Conservation (phyloP, 768 basidiomycete genomes). For the Russula griseocarnosa region DNA sequence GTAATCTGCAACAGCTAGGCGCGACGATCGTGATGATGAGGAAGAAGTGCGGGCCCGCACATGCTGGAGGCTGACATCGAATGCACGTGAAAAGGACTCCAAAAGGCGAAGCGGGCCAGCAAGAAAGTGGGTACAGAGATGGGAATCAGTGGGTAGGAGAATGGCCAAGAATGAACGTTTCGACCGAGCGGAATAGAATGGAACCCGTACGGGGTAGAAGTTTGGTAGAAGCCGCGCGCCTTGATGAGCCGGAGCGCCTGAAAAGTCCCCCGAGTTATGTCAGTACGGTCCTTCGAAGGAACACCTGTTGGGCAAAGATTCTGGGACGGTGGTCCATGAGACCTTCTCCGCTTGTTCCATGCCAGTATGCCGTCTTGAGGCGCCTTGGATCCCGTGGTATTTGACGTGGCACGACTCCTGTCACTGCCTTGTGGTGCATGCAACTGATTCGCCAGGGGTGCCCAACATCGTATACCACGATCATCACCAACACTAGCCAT, state of each 20-base stretch:
- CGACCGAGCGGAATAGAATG: constrained; percentile 16
- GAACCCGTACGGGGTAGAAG: constrained; percentile 16
- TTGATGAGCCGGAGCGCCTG: constrained; percentile 16
- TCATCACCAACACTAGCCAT: constrained; percentile 5
- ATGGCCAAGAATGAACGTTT: constrained; percentile 12
- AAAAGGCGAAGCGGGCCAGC: constrained; percentile 4
- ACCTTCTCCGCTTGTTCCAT: constrained; percentile 9
- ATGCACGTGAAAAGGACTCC: constrained; percentile 17
- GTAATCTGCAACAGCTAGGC: constrained; percentile 19
- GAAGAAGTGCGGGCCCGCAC: constrained; percentile 18
- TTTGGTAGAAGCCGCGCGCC: constrained; percentile 4
- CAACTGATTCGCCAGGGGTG: constrained; percentile 23
- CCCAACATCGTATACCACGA: constrained; percentile 4
- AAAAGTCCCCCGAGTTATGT: constrained; percentile 9
- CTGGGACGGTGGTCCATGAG: constrained; percentile 11
- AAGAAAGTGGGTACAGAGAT: not conserved
- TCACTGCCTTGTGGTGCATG: not conserved
- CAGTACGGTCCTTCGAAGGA: constrained; percentile 9
- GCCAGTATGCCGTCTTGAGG: constrained; percentile 11
- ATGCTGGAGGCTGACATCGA: constrained; percentile 18
- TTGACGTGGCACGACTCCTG: constrained; percentile 14
- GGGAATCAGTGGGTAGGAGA: constrained; percentile 5
- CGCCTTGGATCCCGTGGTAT: constrained; percentile 7
- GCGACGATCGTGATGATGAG: constrained; percentile 23
- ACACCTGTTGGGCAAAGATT: not conserved